phyloP scores from a whole-genome alignment of 2,329 filamentous ascomycete species.

The Epichloe glyceriae region DNA sequence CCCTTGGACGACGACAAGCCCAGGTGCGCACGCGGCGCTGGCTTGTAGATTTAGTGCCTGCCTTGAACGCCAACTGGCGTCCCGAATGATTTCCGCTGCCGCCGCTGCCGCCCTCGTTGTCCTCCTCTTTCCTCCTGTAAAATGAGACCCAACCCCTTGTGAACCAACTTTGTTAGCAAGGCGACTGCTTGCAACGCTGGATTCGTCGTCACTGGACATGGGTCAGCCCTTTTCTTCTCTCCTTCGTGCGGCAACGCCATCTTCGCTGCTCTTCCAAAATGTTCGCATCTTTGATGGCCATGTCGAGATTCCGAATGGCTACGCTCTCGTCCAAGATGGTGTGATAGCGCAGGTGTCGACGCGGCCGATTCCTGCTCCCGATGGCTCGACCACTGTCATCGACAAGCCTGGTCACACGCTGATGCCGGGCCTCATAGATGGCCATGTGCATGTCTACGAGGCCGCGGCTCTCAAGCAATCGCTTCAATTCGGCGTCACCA shows the following conservation, averaged over 20 bases:
- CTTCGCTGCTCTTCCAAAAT: slow-evolving; percentile 5
- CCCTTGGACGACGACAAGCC: neutral
- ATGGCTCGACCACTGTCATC: slow-evolving; percentile 14
- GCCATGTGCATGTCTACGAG: slow-evolving; percentile 32
- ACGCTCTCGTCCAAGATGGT: slow-evolving; percentile 26
- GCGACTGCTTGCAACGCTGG: neutral
- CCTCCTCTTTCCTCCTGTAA: neutral
- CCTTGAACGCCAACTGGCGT: neutral
- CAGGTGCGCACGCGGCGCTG: neutral
- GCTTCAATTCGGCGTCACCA: slow-evolving; percentile 36
- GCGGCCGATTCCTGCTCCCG: slow-evolving; percentile 4
- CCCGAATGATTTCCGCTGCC: no score
- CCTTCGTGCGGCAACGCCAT: neutral
- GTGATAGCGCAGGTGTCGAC: slow-evolving; percentile 20
- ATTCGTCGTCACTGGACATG: neutral
- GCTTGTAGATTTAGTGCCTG: neutral
- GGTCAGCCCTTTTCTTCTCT: slow-evolving; percentile 1
- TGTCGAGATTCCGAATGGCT: slow-evolving; percentile 25
- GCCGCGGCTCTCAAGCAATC: slow-evolving; percentile 27
- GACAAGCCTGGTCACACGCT: slow-evolving; percentile 33
- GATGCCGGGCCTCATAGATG: slow-evolving; percentile 37
- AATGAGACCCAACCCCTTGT: neutral
- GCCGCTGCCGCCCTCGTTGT: no score
- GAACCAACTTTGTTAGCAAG: neutral
- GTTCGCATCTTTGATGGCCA: slow-evolving; percentile 35